Evolutionary conservation across 2,329 filamentous ascomycete genomes (phyloP), one percentile per base, ranked within the genome.

Genomic region (Myriosclerotinia curreyana): DNA sequence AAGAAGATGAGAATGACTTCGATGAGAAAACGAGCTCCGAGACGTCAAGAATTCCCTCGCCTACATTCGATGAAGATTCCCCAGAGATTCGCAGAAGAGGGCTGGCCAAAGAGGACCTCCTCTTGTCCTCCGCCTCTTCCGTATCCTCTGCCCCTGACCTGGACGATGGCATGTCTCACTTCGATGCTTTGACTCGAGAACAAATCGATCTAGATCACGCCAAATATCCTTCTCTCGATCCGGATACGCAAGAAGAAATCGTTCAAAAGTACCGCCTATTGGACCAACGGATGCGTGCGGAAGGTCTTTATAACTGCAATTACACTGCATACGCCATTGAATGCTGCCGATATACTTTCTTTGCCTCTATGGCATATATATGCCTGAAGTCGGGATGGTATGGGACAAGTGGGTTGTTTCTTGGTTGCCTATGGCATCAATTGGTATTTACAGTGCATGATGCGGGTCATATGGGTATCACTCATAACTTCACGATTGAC

Each of bases 401-500:
- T 72, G 80, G 78, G 55, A 78, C 83, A 2, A 91, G 90, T 64
- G 92, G 86, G 1, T 75, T 90, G 56, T 92, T 88, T 70, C 81
- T 98, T 3, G 95, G 94, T 25, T 81, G 85, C 67, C 83, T 96
- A 73, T 98, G 95, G 94, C 95, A 98, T 74, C 95, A 98, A 75
- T 83, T 98, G 36, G 90, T 94, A 60, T 99, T 99, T 74, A 88
- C 89, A 1, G 95, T 91, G 66, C 95, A 99, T 76, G 95, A 99
- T 80, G 91, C 94, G 59, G 93, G 92, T 8, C 95, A 99, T 76
- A 96, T 97, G 89, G 95, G 91, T 69, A 96, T 99, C 71, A 99
- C 95, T 2, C 94, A 98, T 77, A 82, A 88, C 74, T 98, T 94
- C 75, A 87, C 90, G 58, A 77, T 86, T 46, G 95, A 99, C 76